Conservation (phyloP, 2,329 filamentous ascomycete species). For the Hymenotorrendiella dingleyae region DNA sequence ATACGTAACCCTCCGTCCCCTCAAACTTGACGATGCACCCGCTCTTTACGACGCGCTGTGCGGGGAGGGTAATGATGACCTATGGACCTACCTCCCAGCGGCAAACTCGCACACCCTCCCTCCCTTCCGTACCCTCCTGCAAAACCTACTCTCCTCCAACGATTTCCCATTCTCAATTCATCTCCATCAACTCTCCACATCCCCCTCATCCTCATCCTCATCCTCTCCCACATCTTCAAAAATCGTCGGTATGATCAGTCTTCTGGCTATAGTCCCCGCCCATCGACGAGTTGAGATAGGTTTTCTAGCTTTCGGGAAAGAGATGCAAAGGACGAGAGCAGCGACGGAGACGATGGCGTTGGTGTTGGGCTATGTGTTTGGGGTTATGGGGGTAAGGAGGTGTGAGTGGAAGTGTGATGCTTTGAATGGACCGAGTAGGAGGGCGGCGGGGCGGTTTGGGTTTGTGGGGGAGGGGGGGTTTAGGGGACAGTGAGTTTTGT, state of each 20-base stretch:
- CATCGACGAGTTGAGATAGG: conserved; percentile 54
- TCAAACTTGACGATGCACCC: conserved; percentile 13
- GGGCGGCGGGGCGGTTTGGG: conserved; percentile 51
- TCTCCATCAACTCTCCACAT: neutral
- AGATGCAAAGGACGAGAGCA: conserved; percentile 46
- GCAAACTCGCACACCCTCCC: conserved; percentile 27
- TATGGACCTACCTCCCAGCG: conserved; percentile 38
- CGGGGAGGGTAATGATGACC: conserved; percentile 14
- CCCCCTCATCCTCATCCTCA: too few species aligned
- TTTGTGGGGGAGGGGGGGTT: conserved; percentile 56
- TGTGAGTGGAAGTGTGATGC: conserved; percentile 61
- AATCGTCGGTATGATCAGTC: conserved; percentile 36
- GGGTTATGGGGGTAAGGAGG: conserved; percentile 46
- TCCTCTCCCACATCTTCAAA: conserved; percentile 20
- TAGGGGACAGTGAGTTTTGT: conserved; percentile 41
- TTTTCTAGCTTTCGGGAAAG: conserved; percentile 43
- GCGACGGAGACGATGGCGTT: conserved; percentile 55
- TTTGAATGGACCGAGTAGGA: conserved; percentile 47
- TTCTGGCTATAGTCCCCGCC: conserved; percentile 41
- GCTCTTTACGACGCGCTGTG: conserved; percentile 19
- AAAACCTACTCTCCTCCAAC: conserved; percentile 26
- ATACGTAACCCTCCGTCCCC: conserved; percentile 16
- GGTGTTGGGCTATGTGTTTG: conserved; percentile 47
- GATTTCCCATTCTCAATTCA: conserved; percentile 40
- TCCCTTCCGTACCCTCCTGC: conserved; percentile 9